Base-by-base conservation (phyloP, 2,329 filamentous ascomycete species). In the Aspergillus fijiensis region DNA sequence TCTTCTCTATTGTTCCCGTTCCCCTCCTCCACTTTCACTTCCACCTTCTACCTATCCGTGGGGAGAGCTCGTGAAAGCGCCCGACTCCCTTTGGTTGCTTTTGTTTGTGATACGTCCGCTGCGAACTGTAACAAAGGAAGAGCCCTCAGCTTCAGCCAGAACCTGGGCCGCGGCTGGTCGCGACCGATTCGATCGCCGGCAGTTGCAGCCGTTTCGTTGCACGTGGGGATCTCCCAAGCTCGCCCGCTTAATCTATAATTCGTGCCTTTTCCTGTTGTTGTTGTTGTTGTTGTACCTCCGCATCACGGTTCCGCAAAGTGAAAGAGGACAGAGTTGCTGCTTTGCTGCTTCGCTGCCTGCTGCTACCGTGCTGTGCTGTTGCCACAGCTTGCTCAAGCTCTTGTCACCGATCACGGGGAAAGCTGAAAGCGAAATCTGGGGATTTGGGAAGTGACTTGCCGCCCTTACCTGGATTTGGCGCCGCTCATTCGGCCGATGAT, bases 161-260 rank as follows among this genome's bases (percentile, higher is more conserved):
- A 45, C 39, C 39, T 45, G 39, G 39, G 39, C 39, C 39, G 39
- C 39, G 39, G 39, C 39, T 45, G 39, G 39, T 45, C 39, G 39
- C 39, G 39, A 21, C 16, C 35, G 33, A 55, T 25, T 33, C 14
- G 39, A 47, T 55, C 39, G 51, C 51, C 39, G 52, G 39, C 39
- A 55, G 52, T 47, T 47, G 52, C 52, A 55, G 53, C 53, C 42
- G 53, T 55, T 45, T 29, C 23, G 39, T 45, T 49, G 27, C 42
- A 55, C 53, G 53, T 55, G 53, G 53, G 33, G 42, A 49, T 55
- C 42, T 55, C 53, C 35, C 27, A 45, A 33, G 47, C 42, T 45
- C 27, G 10, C n/a, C 27, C 53, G 14, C 5, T 16, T 45, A 16
- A 45, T 45, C 39, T 45, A 45, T 45, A 45, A 45, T 16, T 45